Evolutionary conservation across 768 basidiomycete genomes (phyloP).

Genomic region (Mycena sanguinolenta): DNA sequence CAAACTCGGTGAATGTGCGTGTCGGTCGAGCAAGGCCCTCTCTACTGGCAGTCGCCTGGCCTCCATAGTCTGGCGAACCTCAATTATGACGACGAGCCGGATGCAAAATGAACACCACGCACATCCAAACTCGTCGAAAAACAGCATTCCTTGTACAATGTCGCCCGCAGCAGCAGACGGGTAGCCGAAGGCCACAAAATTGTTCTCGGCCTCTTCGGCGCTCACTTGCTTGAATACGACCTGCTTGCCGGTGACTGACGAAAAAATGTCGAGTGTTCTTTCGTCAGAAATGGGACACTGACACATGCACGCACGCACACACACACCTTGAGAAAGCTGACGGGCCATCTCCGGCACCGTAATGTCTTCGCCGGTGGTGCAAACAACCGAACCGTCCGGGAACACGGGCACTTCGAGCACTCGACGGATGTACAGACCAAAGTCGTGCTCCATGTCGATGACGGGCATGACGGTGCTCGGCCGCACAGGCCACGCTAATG

Average conservation of each 20-base stretch:
- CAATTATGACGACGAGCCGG: too few species aligned
- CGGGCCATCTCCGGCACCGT: background rate
- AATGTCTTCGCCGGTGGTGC: slow-evolving; percentile 22
- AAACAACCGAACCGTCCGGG: slow-evolving; percentile 2
- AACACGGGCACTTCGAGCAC: slow-evolving; percentile 23
- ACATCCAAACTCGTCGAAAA: slow-evolving; percentile 24
- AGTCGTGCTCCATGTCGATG: slow-evolving; percentile 25
- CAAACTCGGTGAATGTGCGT: slow-evolving; percentile 12
- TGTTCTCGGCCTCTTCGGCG: background rate
- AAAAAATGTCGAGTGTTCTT: too few species aligned
- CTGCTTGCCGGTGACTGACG: slow-evolving; percentile 15
- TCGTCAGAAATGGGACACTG: too few species aligned
- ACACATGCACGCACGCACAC: too few species aligned
- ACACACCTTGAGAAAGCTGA: slow-evolving; percentile 17
- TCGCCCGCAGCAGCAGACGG: background rate
- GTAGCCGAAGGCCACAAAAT: background rate
- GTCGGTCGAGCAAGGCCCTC: slow-evolving; percentile 17
- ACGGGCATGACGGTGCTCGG: slow-evolving; percentile 15
- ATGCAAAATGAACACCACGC: background rate
- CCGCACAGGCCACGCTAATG: background rate
- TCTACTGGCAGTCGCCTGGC: background rate
- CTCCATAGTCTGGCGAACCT: slow-evolving; percentile 14
- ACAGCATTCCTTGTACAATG: slow-evolving; percentile 3
- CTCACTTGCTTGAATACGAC: slow-evolving; percentile 13
- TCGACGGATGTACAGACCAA: slow-evolving; percentile 23